Evolutionary conservation across 306 rosid species (phyloP), one percentile per base, ranked within the genome.

Genomic region (Trichosanthes truncata): DNA sequence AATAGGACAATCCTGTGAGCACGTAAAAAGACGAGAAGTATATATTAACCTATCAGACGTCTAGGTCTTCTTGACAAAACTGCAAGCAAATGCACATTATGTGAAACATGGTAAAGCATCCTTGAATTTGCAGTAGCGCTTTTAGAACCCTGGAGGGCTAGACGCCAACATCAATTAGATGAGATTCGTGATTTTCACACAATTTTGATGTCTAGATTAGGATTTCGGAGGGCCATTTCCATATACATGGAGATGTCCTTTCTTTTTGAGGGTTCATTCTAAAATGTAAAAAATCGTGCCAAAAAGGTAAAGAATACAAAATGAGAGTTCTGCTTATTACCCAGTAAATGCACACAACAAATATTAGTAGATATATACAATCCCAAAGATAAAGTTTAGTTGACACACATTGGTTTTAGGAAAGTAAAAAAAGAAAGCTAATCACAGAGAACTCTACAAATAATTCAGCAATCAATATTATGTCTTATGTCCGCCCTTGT

Each of bases 1-100:
- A 96, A 86, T 79, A 96, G 90, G 79, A 96, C 82, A 81, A 93
- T 90, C 82, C 99, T 93, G 89, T 83, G 77, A 81, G 79, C 79
- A 72, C 74, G 45, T 52, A 40, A 40, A 48, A 51, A 71, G 74
- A 62, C 48, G 57, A 73, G 79, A 81, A 40, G 38, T 53, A 76
- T 78, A 79, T 80, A 78, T 40, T 74, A 79, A 61, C 79, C 80
- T 62, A 31, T 21, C 14, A 3, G 81, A 62, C 71, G 17, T 51
- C 49, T n/a, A 51, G 40, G 26, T 41, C 41, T 18, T 53, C 52
- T 38, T 10, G 35, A 36, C 53, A 41, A 72, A 35, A 57, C 45
- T 26, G 25, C 40, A 55, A 57, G 3, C 25, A 35, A 59, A 38
- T 43, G 73, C 63, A 45, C 52, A 59, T 62, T 46, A 35, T 41